Base-by-base conservation (phyloP, 345 rosid species). In the Tarenaya hassleriana region DNA sequence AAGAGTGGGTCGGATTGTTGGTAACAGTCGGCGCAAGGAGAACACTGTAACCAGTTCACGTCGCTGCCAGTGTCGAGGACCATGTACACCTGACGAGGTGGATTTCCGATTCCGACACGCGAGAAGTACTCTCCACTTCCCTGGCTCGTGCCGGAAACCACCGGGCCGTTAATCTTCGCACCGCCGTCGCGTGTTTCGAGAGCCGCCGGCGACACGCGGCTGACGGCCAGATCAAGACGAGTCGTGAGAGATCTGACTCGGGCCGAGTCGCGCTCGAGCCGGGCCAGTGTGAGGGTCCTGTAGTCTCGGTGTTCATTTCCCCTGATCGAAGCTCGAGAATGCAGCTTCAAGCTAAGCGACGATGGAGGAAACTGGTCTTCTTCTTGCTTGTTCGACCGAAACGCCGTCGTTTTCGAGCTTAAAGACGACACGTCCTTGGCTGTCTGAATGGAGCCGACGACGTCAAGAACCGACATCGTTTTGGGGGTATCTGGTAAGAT, bases 71-170 rank as follows among this genome's bases (percentile, higher is more conserved):
- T 83, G 60, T 90, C 95, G 11, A 90, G 68, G 14, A 90, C 94
- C 84, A 90, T 56, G 51, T 86, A 83, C 8, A 74, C 77, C 12
- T 69, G 70, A 61, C 70, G 84, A 54, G 89, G 64, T 32, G 98
- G 98, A 27, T 65, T 75, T 0, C 98, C 98, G 39, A 91, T 73
- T 14, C 89, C 91, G 4, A 84, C 59, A 57, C 98, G 79, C 50
- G 95, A 70, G 72, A 90, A 90, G 55, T 86, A 90, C 85, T 87
- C 98, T 16, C 98, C 98, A 32, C 96, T 90, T 49, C 98, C 98
- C 50, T 82, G 95, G 55, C 82, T 80, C 7, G 82, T 56, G 2
- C 96, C 95, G 0, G 98, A 90, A 9, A 83, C 68, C 45, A 89
- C 18, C 10, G 94, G 94, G 31, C 79, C 66, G 63, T 79, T 75